Evolutionary conservation across 768 basidiomycete genomes (phyloP).

Genomic region (Mycena amicta): DNA sequence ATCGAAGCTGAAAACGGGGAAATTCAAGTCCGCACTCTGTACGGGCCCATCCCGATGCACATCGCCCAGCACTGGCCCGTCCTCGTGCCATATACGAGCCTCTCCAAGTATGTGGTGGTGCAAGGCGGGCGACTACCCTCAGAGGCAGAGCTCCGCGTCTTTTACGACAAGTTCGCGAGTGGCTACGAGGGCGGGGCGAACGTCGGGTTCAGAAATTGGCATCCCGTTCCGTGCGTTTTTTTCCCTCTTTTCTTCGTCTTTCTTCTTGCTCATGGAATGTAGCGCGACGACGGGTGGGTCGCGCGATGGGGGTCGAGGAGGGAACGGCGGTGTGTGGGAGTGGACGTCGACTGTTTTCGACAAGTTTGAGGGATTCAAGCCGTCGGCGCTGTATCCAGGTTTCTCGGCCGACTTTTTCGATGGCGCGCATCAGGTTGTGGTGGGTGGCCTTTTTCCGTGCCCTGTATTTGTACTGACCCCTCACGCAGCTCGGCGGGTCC

Average conservation of each 20-base stretch:
- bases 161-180: slow-evolving; percentile 72
- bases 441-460: slow-evolving; percentile 43
- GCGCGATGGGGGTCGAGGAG: slow-evolving; percentile 56
- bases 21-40: slow-evolving; percentile 77
- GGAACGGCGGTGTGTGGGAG: slow-evolving; percentile 98
- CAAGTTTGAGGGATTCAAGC: slow-evolving; percentile 70
- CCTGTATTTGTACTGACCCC: slow-evolving; percentile 13
- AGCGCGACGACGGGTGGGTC: slow-evolving; percentile 64
- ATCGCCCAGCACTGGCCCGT: slow-evolving; percentile 87
- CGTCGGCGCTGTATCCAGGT: slow-evolving; percentile 86
- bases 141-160: slow-evolving; percentile 81
- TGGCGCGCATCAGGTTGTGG: slow-evolving; percentile 80
- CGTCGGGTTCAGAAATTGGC: slow-evolving; percentile 90
- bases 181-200: slow-evolving; percentile 82
- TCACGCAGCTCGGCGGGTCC: slow-evolving; percentile 80
- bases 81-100: slow-evolving; percentile 72
- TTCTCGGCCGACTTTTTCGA: slow-evolving; percentile 94
- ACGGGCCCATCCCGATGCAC: slow-evolving; percentile 79
- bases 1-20: slow-evolving; percentile 49
- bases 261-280: slow-evolving; percentile 34
- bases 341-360: slow-evolving; percentile 89
- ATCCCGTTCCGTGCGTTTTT: slow-evolving; percentile 78
- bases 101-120: slow-evolving; percentile 78
- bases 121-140: slow-evolving; percentile 95
- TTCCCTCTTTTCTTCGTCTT: slow-evolving; percentile 1